Evolutionary conservation across 805 yeast species (phyloP), one percentile per base, ranked within the genome.

Genomic region (Candida morakotiae): DNA sequence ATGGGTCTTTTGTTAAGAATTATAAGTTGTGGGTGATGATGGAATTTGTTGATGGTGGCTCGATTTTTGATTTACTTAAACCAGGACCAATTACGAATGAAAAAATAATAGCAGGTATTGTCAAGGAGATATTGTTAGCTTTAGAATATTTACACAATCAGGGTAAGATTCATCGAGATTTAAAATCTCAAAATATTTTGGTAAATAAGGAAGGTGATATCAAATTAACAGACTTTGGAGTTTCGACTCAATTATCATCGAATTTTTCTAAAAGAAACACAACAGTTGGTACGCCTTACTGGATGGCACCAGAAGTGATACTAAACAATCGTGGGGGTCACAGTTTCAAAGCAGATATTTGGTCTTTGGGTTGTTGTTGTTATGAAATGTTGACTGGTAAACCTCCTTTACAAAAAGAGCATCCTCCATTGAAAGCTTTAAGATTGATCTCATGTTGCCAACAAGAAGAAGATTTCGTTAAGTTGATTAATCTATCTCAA

Each of bases 1-100:
- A 74, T 48, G 93, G 91, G 8, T 81, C 87, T 43, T 82, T 83
- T 54, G 80, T 82, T 22, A 72, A 73, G 45, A 81, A 81, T 26
- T 76, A 71, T 53, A 81, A 81, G 54, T 67, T 84, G 10, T 83
- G 89, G 88, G 83, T 84, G 37, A 70, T 83, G 9, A 85, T 84
- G 93, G 94, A 84, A 56, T 81, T 62, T 53, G 71, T 83, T n/a
- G 80, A 82, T 26, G 93, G 88, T 0, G 94, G 94, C 2, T 78
- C 87, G 4, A 69, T 85, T 34, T 69, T 77, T 31, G 93, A 84
- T 40, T 57, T 85, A 24, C 54, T 83, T 28, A 62, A 67, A 21
- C 77, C 83, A 0, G 69, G 84, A 0, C 77, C 84, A 0, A 72
- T 83, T 28, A 58, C 65, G 9, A 86, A 82, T 52, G 67, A 66